Evolutionary conservation across 2,329 filamentous ascomycete genomes (phyloP), one percentile per base, ranked within the genome.

Genomic region (Leptographium lundbergii): DNA sequence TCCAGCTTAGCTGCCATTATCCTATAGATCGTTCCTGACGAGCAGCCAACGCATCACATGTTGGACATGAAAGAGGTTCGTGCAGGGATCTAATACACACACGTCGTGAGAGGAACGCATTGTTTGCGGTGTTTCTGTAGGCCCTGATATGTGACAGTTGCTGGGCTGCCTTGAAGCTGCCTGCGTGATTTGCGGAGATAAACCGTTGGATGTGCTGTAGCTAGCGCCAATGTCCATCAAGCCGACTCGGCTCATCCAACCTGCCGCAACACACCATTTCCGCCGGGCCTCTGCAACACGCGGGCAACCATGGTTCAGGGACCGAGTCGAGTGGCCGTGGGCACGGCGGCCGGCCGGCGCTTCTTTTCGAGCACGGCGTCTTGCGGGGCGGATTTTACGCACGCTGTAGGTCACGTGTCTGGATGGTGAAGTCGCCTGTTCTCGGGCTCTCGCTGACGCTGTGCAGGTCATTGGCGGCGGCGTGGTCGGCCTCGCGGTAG

Each of bases 401-500:
- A 69, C 51, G 56, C 22, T 0, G 59, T 59, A 48, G 58, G 67
- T 58, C 13, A 29, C 24, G 24, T 51, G 24, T 6, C 19, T 39
- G 14, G 36, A 17, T n/a, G 10, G 47, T 10, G 24, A 34, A 9
- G 2, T 14, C 22, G 5, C 48, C 19, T 25, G n/a, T 22, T 14
- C 27, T 45, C n/a, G n/a, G n/a, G 42, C 36, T 14, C 22, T 50
- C n/a, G 25, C 47, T 24, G 19, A 24, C 32, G 29, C 17, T 36
- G 9, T 7, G 22, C 62, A 81, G 75, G 75, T 84, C 39, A 77
- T 84, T 58, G 81, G 81, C 64, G 81, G 76, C 64, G 81, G 81
- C 63, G 80, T 89, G 0, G 86, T 96, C 42, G 91, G 91, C 13
- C 81, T 96, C 2, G 87, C 91, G 10, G 81, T 91, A 59, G 89